Conservation (phyloP, 2,329 filamentous ascomycete species). For the Fusarium buxicola region DNA sequence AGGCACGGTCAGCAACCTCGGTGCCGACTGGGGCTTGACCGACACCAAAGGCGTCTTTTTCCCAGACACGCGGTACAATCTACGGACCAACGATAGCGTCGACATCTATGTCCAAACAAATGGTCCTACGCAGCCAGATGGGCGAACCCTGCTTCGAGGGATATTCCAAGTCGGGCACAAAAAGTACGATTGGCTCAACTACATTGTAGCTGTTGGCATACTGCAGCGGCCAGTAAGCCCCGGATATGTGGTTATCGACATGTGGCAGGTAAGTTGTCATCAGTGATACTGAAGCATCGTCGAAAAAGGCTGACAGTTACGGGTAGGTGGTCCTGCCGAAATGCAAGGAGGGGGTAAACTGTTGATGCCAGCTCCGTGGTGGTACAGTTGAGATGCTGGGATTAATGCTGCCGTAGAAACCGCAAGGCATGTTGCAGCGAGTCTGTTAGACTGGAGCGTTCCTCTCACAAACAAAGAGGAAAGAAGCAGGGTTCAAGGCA, state of each 20-base stretch:
- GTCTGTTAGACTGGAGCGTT: too few species aligned
- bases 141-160: conserved; percentile 41
- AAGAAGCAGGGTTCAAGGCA: too few species aligned
- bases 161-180: conserved; percentile 52
- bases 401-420: conserved; percentile 2
- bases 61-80: conserved; percentile 54
- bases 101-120: conserved; percentile 53
- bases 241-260: conserved; percentile 40
- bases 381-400: not conserved
- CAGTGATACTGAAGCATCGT: fast-evolving
- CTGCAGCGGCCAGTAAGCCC: conserved; percentile 16
- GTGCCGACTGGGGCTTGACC: conserved; percentile 53
- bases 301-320: not conserved
- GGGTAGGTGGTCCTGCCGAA: conserved; percentile 27
- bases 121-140: conserved; percentile 52
- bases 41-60: conserved; percentile 52
- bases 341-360: conserved; percentile 7
- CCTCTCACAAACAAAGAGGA: too few species aligned
- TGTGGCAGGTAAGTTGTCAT: conserved; percentile 39
- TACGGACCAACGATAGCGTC: conserved; percentile 53
- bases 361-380: conserved; percentile 3
- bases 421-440: not conserved
- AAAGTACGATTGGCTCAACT: conserved; percentile 54
- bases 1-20: conserved; percentile 47
- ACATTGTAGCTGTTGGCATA: conserved; percentile 45